Conservation (phyloP, 2,329 filamentous ascomycete genomes). For the Fusarium aywerte region DNA sequence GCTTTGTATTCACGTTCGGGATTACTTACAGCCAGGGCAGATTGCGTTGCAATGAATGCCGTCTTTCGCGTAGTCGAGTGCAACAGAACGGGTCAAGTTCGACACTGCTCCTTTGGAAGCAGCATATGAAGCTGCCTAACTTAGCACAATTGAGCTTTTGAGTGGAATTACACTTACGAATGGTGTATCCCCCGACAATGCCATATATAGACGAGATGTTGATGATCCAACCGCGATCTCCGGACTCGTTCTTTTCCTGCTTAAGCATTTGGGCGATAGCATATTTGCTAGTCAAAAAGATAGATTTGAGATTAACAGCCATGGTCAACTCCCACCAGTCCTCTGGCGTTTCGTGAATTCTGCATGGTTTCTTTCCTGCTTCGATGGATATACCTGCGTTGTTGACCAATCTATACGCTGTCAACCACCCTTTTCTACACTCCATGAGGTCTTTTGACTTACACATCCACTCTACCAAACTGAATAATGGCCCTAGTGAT, state of each 20-base stretch:
- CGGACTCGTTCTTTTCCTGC: conserved; percentile 54
- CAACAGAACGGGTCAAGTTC: conserved; percentile 60
- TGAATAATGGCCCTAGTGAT: conserved; percentile 43
- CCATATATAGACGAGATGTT: conserved; percentile 60
- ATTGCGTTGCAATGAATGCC: conserved; percentile 65
- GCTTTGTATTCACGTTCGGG: fast-evolving
- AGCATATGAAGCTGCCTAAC: conserved; percentile 55
- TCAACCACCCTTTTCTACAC: background rate
- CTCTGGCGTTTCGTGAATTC: conserved; percentile 60
- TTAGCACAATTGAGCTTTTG: no score
- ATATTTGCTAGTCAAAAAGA: conserved; percentile 58
- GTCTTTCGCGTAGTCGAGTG: conserved; percentile 60
- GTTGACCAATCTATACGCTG: conserved; percentile 48
- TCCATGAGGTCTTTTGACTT: conserved; percentile 47
- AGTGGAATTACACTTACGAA: conserved; percentile 36
- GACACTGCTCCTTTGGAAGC: conserved; percentile 62
- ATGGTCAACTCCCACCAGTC: conserved; percentile 57
- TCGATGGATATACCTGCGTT: conserved; percentile 57
- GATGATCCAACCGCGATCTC: conserved; percentile 61
- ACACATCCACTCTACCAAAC: conserved; percentile 43
- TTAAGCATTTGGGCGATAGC: conserved; percentile 60
- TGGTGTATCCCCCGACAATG: conserved; percentile 47
- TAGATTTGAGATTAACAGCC: conserved; percentile 52
- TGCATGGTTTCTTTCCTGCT: conserved; percentile 47
- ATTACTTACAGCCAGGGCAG: conserved; percentile 58